Evolutionary conservation across 2,329 filamentous ascomycete genomes (phyloP), one percentile per base, ranked within the genome.

Genomic region (Clathrospora elynae): DNA sequence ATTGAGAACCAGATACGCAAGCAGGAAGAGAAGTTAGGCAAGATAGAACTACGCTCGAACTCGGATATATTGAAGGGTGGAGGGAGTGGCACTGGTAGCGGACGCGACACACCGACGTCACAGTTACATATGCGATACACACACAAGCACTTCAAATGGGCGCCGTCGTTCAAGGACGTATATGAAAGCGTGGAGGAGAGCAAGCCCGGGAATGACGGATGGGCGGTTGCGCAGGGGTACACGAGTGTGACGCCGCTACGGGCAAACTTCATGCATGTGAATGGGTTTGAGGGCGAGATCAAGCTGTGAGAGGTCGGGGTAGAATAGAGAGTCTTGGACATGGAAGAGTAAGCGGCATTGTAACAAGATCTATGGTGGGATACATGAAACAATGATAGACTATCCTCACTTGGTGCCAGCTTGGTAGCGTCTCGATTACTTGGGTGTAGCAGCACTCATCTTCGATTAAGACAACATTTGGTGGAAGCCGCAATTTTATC

Each of bases 141-240:
- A 42, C 89, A 95, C 70, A 89, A 88, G 68, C 88, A 95, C 71
- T 97, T 96, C 77, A 95, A 92, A 72, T 97, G 93, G 93, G 84
- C 88, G 33, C 93, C 92, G 2, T 83, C 82, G 51, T 93, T 97
- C 71, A 78, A 82, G 22, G 91, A 95, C 70, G 90, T 97, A 2
- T 90, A 90, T 70, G 82, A 87, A 65, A 91, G 87, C 55, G 90
- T 96, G n/a, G 83, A 90, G 57, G 81, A 86, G 53, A 84, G 86
- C 25, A 76, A 78, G 20, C 87, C 88, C 3, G 90, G 90, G 3
- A 95, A 90, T 64, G 93, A 99, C 71, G 93, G 92, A 5, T 96
- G 92, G 90, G 86, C 86, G 23, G 88, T 99, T 16, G 87, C 87
- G 67, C 85, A 95, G 66, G 89, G 90, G 18, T 83, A 86, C 70